Evolutionary conservation across 495 filamentous ascomycete genomes (phyloP).

Genomic region (Neurospora tetraspora): DNA sequence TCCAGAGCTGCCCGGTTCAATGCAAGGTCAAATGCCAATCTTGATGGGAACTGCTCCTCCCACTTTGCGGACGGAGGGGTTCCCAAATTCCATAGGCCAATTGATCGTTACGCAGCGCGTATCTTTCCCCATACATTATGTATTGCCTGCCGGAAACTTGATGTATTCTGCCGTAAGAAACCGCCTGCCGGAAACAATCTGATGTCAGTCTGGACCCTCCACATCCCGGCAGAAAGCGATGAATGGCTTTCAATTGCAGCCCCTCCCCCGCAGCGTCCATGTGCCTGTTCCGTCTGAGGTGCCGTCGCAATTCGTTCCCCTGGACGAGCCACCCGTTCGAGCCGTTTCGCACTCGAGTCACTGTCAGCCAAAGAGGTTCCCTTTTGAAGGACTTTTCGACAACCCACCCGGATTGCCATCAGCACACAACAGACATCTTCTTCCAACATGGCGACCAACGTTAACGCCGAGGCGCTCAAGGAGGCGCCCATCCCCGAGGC

Average conservation of each 20-base stretch:
- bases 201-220: not conserved
- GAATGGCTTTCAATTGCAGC: not conserved
- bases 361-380: not conserved
- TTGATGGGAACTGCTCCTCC: too few species aligned
- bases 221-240: not conserved
- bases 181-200: not conserved
- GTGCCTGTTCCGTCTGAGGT: not conserved
- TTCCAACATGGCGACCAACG: slow-evolving; percentile 16
- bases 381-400: not conserved
- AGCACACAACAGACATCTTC: not conserved
- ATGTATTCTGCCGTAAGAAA: not conserved
- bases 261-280: not conserved
- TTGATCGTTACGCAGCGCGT: not conserved
- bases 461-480: slow-evolving; percentile 18
- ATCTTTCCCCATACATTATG: not conserved
- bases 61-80: not conserved
- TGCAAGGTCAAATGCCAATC: not conserved
- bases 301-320: not conserved
- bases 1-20: not conserved
- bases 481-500: slow-evolving; percentile 17
- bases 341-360: not conserved
- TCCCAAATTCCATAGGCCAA: not conserved
- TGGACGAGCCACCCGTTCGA: not conserved
- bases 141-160: not conserved
- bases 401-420: not conserved